A percentile compares a stretch with the other conserved stretches of the same genome.
Conservation (phyloP, 257 asterid genomes). For the Coffea canephora region DNA sequence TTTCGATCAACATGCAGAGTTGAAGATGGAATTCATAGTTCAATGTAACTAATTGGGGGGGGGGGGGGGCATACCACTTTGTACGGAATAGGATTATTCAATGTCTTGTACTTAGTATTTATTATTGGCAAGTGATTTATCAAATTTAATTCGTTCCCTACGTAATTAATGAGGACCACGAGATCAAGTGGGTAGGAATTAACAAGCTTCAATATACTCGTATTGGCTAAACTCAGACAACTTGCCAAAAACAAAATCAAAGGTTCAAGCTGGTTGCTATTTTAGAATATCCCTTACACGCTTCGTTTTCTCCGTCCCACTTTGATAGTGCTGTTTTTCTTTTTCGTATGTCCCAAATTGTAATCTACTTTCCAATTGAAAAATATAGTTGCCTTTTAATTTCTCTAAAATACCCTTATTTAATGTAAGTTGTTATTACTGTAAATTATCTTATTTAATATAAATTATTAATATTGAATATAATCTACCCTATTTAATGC, state of each 20-base stretch:
- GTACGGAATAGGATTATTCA: not conserved
- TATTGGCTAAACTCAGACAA: not conserved
- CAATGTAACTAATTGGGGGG: too few species aligned
- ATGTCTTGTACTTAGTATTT: not conserved
- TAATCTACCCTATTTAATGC: too few species aligned
- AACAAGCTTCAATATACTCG: not conserved
- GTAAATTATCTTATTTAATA: too few species aligned
- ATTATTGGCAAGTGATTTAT: not conserved
- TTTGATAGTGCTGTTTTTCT: not conserved
- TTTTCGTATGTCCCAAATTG: too few species aligned
- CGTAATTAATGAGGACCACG: not conserved
- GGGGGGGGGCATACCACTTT: too few species aligned
- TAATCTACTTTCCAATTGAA: too few species aligned
- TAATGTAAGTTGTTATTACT: too few species aligned
- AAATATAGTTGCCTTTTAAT: too few species aligned
- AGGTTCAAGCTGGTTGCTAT: not conserved
- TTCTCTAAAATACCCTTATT: too few species aligned
- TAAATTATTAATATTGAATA: too few species aligned
- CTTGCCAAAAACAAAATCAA: not conserved
- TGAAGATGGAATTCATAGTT: not conserved
- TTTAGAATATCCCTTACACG: not conserved
- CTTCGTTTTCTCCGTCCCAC: not conserved
- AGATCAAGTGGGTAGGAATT: not conserved
- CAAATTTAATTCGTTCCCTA: not conserved
- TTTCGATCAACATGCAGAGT: not conserved